Base-by-base conservation (phyloP, 768 basidiomycete species). In the Boletus rufocinnamomeus region DNA sequence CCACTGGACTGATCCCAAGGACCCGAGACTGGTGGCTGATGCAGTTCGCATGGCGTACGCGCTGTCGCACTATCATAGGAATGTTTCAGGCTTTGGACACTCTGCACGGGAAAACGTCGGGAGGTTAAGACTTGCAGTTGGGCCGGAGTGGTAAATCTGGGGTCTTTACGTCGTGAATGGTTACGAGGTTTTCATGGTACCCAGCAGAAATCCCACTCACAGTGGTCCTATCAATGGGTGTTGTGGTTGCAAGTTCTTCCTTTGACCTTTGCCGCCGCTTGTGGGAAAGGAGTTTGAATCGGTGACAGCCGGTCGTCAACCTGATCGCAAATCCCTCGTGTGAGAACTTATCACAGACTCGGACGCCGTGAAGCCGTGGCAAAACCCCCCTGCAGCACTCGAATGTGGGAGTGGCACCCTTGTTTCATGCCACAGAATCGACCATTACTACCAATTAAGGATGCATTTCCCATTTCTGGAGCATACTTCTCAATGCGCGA, bases 231-330 rank as follows among this genome's bases (percentile, higher is more conserved):
- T 25, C 17, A 44, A 30, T 32, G 11, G 28, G 28, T 30, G 50
- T 64, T 37, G 37, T 1, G 25, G 28, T 2, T 5, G 27, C 32
- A 35, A 28, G 40, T 30, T 54, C 35, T 21, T 38, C 46, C 40
- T 38, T 57, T 30, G 48, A 25, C 35, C 13, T 52, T 58, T 56
- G 57, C 46, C 56, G 53, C 43, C 57, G 55, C 55, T 57, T 55
- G 44, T 25, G 34, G 6, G 4, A 13, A 52, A 45, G 43, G 32
- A 19, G 14, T 50, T 32, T 16, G 23, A 45, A 35, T 49, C 44
- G 52, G 54, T 34, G 21, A 46, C 41, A 30, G 51, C 34, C 28
- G 52, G 64, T 53, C 43, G 54, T 48, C 57, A 58, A 59, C 41
- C 38, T 44, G 43, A 44, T 46, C 35, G 48, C 40, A 53, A 47